Base-by-base conservation (phyloP, 768 basidiomycete species). In the Cyclocybe aegerita region DNA sequence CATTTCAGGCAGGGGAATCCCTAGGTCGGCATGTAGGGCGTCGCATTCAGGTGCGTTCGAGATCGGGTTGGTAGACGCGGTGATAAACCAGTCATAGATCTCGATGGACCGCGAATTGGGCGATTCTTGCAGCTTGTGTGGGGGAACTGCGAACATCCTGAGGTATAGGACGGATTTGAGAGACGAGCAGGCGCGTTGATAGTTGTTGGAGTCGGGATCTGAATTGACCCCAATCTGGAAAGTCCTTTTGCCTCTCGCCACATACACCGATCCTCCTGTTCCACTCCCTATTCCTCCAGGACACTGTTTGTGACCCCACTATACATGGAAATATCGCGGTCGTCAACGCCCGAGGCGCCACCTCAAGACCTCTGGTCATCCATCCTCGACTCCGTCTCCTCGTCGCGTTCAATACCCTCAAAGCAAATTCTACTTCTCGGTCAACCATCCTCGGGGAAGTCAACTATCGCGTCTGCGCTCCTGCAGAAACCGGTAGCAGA, bases 1-100 rank as follows among this genome's bases (percentile, higher is more conserved):
- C 93, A 98, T 98, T 65, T 99, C 97, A 2, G 97, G 97, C 1
- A 96, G 68, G 0, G 96, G 90, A 17, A 98, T 76, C 2, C 85
- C 83, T 4, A 91, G 72, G 0, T 68, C 57, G 5, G 79, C 70
- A 44, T 89, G 86, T 40, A 92, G 69, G 0, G 75, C 74, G 63
- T 95, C 89, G 54, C 82, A 83, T 58, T 93, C 85, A 39, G 71
- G 65, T 1, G 92, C 86, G 61, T 85, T 86, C 16, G 90, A 89
- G 62, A 94, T 95, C 7, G 90, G 81, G 56, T 83, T 80, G 16
- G 88, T 91, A 8, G 78, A 77, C 0, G 86, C 79, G 3, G 83
- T 81, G 59, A 95, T 82, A 17, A 60, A 58, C 91, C 91, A 94
- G 60, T 73, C 79, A 31, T 74, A 65, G 39, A 91, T 73, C 29